Evolutionary conservation across 768 basidiomycete species (phyloP).

Genomic region (Candolleomyces efflorescens): DNA sequence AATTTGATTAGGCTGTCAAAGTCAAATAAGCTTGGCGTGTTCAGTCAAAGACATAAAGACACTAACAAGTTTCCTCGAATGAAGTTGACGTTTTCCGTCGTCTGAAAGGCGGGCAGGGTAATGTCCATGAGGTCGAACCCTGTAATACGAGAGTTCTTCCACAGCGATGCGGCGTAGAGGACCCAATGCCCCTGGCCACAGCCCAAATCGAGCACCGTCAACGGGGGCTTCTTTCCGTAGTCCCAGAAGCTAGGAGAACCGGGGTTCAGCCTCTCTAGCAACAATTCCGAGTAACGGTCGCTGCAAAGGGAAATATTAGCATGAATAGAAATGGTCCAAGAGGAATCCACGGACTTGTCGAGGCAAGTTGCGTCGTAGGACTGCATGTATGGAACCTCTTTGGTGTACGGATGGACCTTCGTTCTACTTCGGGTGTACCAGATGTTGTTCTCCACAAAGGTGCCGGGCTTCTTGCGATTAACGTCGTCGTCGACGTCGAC

Average conservation of each 20-base stretch:
- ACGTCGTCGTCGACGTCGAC: constrained; percentile 15
- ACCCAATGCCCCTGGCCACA: constrained; percentile 75
- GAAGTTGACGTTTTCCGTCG: constrained; percentile 43
- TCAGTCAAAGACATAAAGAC: background rate
- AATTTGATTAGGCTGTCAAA: constrained; percentile 46
- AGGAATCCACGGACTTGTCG: constrained; percentile 47
- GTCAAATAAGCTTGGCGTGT: background rate
- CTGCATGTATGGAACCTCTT: constrained; percentile 58
- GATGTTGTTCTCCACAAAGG: constrained; percentile 27
- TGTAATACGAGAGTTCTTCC: constrained; percentile 56
- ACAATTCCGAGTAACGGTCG: constrained; percentile 51
- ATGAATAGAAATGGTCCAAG: constrained; percentile 1
- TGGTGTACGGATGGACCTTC: constrained; percentile 52
- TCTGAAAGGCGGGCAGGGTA: constrained; percentile 32
- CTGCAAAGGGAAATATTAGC: constrained; percentile 31
- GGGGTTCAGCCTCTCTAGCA: constrained; percentile 53
- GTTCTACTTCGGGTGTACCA: constrained; percentile 42
- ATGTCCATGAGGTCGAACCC: constrained; percentile 64
- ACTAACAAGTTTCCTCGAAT: constrained; percentile 68
- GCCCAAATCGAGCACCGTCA: constrained; percentile 65
- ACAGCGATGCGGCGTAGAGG: constrained; percentile 53
- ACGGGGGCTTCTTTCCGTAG: constrained; percentile 44
- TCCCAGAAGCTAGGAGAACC: constrained; percentile 60
- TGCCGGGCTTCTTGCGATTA: constrained; percentile 13
- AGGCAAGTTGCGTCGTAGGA: constrained; percentile 53